phyloP scores from a whole-genome alignment of 345 rosid species.

The Nasturtium officinale region DNA sequence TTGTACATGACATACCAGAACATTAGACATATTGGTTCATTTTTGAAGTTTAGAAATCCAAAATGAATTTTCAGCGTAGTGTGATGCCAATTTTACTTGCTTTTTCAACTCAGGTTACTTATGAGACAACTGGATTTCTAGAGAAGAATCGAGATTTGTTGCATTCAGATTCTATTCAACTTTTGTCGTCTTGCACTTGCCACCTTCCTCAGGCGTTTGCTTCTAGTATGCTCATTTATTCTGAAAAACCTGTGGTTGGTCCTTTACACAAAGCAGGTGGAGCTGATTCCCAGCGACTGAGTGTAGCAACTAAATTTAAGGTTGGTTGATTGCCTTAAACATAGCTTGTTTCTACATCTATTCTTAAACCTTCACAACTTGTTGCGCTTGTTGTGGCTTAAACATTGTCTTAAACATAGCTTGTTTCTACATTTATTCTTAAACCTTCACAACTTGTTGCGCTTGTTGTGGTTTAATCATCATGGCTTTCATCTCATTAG shows the following conservation, averaged over 20 bases:
- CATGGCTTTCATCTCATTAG: background rate
- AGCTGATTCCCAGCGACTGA: constrained; percentile 92
- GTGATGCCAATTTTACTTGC: constrained; percentile 36
- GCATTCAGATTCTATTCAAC: constrained; percentile 88
- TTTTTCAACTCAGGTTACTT: constrained; percentile 65
- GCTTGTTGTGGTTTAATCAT: background rate
- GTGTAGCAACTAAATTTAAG: constrained; percentile 95
- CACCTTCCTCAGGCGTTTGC: constrained; percentile 89
- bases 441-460: background rate
- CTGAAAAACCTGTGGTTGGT: constrained; percentile 73
- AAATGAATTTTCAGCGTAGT: background rate
- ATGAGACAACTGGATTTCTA: constrained; percentile 90
- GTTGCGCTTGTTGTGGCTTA: background rate
- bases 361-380: background rate
- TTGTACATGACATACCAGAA: constrained; percentile 3
- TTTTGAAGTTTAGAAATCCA: constrained; percentile 17
- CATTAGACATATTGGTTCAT: constrained; percentile 7
- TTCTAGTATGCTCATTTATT: constrained; percentile 73
- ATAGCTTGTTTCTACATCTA: constrained; percentile 16
- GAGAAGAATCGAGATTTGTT: constrained; percentile 95
- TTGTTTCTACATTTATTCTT: constrained; percentile 20
- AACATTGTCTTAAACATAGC: background rate
- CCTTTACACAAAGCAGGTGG: constrained; percentile 90
- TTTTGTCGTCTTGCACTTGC: constrained; percentile 87
- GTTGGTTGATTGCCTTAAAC: constrained; percentile 41